Evolutionary conservation across 2,329 filamentous ascomycete genomes (phyloP), one percentile per base, ranked within the genome.

Genomic region (Fusarium circinatum): DNA sequence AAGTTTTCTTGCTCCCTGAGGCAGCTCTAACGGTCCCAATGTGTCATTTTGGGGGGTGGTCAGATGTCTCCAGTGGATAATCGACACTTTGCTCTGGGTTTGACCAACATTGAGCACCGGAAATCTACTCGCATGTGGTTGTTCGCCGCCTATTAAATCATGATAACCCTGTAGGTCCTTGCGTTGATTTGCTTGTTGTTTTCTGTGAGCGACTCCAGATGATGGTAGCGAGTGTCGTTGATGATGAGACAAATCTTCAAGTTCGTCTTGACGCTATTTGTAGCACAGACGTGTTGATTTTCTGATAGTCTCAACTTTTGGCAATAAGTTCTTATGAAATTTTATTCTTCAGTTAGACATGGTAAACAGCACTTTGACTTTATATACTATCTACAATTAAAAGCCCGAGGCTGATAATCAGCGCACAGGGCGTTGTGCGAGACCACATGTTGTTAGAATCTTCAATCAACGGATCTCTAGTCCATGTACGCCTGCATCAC

Each of bases 11-110:
- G 26, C 26, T 48, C 20, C 26, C 45, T 26, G 14, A 48, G 26
- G 45, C 15, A 28, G 41, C 59, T 68, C 47, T 34, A 34, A 34
- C 32, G 39, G 39, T 38, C 51, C 36, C 42, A n/a, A 28, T n/a
- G 17, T 55, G 44, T 39, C 38, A 62, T 71, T 41, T n/a, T 38
- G 18, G 45, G 49, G 49, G 47, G 67, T 54, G 26, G 61, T 64
- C 55, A 62, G 38, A 26, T 48, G 49, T 62, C 45, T 38, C 42
- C 52, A 32, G 38, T 55, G 30, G 42, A 49, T 45, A 47, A 49
- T 60, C 59, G 42, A 30, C 42, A 57, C 15, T 41, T 58, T 56
- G 39, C 32, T 52, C 41, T 36, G 18, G 26, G 48, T n/a, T 28
- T 44, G 30, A 15, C 24, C 26, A n/a, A 52, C 20, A 47, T 44